These are phyloP conservation scores for Geotrichum fermentans DNA, from an alignment of 1,139 yeast genomes.

Conservation along the genomic window DNA sequence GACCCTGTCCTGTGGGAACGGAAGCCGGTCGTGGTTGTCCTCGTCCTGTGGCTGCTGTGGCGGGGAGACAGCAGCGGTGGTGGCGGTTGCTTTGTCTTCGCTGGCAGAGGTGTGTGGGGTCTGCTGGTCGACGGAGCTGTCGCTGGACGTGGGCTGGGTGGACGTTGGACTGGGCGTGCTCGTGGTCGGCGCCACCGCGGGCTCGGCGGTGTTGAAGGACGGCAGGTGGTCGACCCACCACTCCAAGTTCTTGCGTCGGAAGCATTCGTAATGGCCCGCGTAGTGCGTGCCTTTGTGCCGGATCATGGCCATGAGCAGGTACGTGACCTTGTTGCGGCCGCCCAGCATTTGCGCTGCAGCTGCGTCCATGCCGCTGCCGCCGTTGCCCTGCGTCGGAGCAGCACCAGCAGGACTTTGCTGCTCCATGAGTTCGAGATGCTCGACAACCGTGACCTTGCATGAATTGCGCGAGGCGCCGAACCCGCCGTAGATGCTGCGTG, in stretches of 20 bases:
- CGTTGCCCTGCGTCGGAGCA: constrained; percentile 33
- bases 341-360: constrained; percentile 10
- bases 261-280: constrained; percentile 65
- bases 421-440: constrained; percentile 45
- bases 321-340: constrained; percentile 33
- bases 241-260: constrained; percentile 33
- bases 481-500: constrained; percentile 76
- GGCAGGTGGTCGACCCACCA: constrained; percentile 27
- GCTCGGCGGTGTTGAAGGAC: not conserved
- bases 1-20: constrained; percentile 6
- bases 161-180: not conserved
- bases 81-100: not conserved
- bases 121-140: not conserved
- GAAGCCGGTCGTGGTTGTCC: constrained; percentile 8
- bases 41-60: not conserved
- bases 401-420: constrained; percentile 23
- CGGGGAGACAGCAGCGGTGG: not conserved
- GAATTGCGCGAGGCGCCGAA: constrained; percentile 67
- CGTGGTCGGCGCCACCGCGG: not conserved
- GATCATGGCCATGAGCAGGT: constrained; percentile 64
- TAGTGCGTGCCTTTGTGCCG: constrained; percentile 87
- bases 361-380: constrained; percentile 41
- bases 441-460: constrained; percentile 66
- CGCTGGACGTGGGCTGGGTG: not conserved
- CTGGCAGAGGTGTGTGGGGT: too few species aligned